Evolutionary conservation across 768 basidiomycete species (phyloP), one percentile per base, ranked within the genome.

Genomic region (Tephrocybe rancida): DNA sequence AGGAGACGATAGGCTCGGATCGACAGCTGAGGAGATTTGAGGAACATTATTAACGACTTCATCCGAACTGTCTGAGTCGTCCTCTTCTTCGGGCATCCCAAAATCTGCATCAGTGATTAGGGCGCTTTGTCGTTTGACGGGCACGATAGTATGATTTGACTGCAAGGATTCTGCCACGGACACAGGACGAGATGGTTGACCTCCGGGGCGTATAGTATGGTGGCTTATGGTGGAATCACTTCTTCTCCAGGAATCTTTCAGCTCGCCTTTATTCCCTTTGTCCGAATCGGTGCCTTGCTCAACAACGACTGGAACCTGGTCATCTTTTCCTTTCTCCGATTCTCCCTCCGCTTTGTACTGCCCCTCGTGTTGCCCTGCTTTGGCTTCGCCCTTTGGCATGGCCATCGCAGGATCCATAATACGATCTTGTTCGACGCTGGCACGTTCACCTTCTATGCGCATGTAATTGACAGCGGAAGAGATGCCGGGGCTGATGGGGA

Each of bases 221-320:
- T 86, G 84, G 62, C 88, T 86, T 64, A 86, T 82, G n/a, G 88
- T 90, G 5, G 90, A 85, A 68, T 92, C 90, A 60, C 89, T 90
- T 71, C 88, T 89, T 62, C 90, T 74, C 86, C 89, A 88, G 27
- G 77, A 75, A 57, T 92, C 90, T 72, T 87, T 91, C 62, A 66
- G 66, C 42, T 81, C 78, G 38, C 55, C 61, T 64, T 71, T 70
- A 47, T 68, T 64, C 7, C 41, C 46, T 45, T 37, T 48, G 27
- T 56, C 56, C 5, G 8, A 24, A 27, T 52, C 56, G n/a, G 22
- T 21, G 14, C 27, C 30, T 44, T 56, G 49, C 26, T 51, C 45
- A 50, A 32, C 41, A n/a, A 34, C 41, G 24, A 25, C 49, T 26
- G 39, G n/a, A n/a, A n/a, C n/a, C n/a, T n/a, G n/a, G n/a, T n/a